A percentile compares a stretch with the other conserved stretches of the same genome.
Conservation (phyloP, 768 basidiomycete genomes). For the Russula dissimulans region DNA sequence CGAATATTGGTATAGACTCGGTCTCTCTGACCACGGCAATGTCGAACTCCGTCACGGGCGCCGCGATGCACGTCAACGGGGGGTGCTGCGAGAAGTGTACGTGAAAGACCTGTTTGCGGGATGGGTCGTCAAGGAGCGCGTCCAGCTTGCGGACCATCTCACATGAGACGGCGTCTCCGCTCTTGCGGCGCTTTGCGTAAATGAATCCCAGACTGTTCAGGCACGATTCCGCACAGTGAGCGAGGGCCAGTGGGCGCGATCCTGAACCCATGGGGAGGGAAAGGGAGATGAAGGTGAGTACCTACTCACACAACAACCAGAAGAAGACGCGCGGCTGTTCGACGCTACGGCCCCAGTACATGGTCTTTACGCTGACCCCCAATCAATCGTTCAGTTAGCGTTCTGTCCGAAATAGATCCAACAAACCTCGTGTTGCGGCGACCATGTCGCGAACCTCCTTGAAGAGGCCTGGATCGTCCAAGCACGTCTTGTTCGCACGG, state of each 20-base stretch:
- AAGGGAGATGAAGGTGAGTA: no score
- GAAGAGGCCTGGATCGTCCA: neutral
- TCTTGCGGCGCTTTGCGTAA: neutral
- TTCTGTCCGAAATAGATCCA: no score
- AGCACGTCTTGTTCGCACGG: neutral
- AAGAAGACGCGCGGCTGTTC: neutral
- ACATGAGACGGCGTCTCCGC: neutral
- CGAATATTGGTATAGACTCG: neutral
- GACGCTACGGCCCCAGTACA: slow-evolving; percentile 7
- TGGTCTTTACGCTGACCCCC: neutral
- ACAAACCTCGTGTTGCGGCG: neutral
- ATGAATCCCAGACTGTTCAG: slow-evolving; percentile 4
- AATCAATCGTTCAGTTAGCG: no score
- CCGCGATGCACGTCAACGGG: neutral
- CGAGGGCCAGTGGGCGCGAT: neutral
- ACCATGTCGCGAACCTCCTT: neutral
- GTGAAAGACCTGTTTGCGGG: neutral
- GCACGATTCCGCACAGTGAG: neutral
- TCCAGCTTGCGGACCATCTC: neutral
- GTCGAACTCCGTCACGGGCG: neutral
- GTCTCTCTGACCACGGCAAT: neutral
- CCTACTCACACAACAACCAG: slow-evolving; percentile 4
- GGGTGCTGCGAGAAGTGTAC: neutral
- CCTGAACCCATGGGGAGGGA: no score
- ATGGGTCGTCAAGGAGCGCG: neutral